Percentiles rank a stretch among this genome's conserved stretches.
phyloP scores from a whole-genome alignment of 495 filamentous ascomycete genomes.

The Aspergillus avenaceus region DNA sequence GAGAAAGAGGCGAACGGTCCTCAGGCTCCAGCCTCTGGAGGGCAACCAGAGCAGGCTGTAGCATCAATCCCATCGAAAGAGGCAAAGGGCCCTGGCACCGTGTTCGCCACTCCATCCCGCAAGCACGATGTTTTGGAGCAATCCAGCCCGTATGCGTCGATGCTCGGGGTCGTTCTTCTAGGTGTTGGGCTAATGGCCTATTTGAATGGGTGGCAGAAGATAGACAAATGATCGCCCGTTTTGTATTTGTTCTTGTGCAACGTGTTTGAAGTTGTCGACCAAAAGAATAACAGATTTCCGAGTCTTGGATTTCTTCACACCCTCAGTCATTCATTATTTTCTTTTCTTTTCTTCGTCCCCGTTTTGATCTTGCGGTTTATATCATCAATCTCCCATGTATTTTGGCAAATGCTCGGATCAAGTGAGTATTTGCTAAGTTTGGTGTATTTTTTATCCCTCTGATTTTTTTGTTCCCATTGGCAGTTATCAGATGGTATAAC shows the following conservation, averaged over 20 bases:
- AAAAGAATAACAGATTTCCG: constrained; percentile 3
- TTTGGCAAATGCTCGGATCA: constrained; percentile 12
- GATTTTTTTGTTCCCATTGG: constrained; percentile 21
- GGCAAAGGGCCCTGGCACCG: constrained; percentile 35
- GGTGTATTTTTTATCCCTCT: constrained; percentile 13
- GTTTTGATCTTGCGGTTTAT: constrained; percentile 7
- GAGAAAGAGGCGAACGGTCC: constrained; percentile 7
- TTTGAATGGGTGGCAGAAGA: constrained; percentile 81
- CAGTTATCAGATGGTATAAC: constrained; percentile 6
- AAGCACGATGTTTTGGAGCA: constrained; percentile 50
- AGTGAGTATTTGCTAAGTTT: constrained; percentile 14
- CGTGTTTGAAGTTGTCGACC: background rate
- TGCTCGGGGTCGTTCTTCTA: constrained; percentile 83
- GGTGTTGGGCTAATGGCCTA: constrained; percentile 93
- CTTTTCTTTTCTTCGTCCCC: constrained; percentile 15
- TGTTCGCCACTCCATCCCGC: constrained; percentile 37
- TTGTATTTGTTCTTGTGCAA: background rate
- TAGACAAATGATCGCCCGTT: constrained; percentile 47
- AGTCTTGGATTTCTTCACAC: constrained; percentile 6
- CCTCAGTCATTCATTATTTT: constrained; percentile 10
- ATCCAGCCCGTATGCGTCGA: constrained; percentile 77
- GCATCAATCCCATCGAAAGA: constrained; percentile 29
- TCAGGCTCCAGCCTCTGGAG: background rate
- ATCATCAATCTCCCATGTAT: constrained; percentile 22
- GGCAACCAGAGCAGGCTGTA: background rate